These are phyloP conservation scores for Rhynchosporium graminicola DNA, from an alignment of 2,329 filamentous ascomycete species.

Conservation along the genomic window DNA sequence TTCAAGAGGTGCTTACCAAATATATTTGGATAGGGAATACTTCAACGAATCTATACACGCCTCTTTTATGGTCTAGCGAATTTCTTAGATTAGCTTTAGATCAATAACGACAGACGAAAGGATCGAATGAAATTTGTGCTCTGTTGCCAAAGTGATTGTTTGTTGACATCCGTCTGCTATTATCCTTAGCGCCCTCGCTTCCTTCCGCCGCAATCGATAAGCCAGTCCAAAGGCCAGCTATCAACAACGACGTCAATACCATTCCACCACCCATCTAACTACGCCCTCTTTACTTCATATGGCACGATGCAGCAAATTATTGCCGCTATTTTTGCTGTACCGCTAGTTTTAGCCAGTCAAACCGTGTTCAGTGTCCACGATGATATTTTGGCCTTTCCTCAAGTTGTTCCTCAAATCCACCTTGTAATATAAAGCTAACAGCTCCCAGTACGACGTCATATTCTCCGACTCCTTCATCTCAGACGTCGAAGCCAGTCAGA, in stretches of 20 bases:
- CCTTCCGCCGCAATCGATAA: constrained; percentile 4
- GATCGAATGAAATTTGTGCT: neutral
- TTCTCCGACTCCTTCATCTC: constrained; percentile 63
- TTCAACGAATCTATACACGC: too few relatives aligned
- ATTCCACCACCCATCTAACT: neutral
- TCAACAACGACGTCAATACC: neutral
- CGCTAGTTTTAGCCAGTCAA: constrained; percentile 51
- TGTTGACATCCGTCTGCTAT: neutral
- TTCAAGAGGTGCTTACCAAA: too few relatives aligned
- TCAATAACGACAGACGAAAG: too few relatives aligned
- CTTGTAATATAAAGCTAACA: constrained; percentile 27
- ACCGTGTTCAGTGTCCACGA: constrained; percentile 70
- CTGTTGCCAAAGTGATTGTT: neutral
- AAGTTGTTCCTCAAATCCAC: constrained; percentile 49
- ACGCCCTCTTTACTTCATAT: constrained; percentile 27
- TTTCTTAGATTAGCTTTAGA: too few relatives aligned
- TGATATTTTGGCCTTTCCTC: constrained; percentile 70
- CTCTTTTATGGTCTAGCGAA: too few relatives aligned
- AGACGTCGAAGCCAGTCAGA: constrained; percentile 54
- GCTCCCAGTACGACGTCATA: constrained; percentile 60
- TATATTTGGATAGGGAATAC: too few relatives aligned
- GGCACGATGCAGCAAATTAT: constrained; percentile 39
- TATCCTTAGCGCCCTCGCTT: neutral
- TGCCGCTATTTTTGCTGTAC: constrained; percentile 35
- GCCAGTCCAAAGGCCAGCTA: neutral